Percentiles rank a stretch among this genome's conserved stretches.
phyloP scores from a whole-genome alignment of 1,139 yeast species.

The Scheffersomyces titani region DNA sequence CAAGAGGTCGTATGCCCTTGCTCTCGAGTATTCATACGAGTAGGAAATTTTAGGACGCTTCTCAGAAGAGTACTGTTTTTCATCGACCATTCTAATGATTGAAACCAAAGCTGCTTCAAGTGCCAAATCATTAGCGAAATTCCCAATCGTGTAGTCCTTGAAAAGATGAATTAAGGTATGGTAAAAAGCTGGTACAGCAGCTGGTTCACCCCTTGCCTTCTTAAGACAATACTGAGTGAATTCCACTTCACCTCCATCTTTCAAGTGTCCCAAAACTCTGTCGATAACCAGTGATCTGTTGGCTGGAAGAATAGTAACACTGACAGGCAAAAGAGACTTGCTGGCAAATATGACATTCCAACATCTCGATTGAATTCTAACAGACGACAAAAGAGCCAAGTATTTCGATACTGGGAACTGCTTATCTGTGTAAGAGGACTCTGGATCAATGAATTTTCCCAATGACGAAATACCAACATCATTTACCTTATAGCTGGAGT shows the following conservation, averaged over 20 bases:
- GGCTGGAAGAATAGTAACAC: conserved; percentile 51
- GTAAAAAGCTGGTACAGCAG: conserved; percentile 26
- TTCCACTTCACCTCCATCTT: conserved; percentile 23
- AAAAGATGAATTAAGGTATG: conserved; percentile 41
- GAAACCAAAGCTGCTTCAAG: conserved; percentile 35
- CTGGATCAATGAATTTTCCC: conserved; percentile 14
- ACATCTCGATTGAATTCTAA: conserved; percentile 49
- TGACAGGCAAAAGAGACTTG: conserved; percentile 39
- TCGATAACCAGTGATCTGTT: conserved; percentile 30
- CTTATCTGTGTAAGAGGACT: conserved; percentile 9
- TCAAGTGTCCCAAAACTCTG: conserved; percentile 29
- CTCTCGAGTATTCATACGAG: conserved; percentile 45
- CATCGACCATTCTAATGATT: conserved; percentile 37
- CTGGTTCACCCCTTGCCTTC: conserved; percentile 15
- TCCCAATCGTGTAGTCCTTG: conserved; percentile 52
- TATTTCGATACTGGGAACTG: conserved; percentile 28
- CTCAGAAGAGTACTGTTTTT: conserved; percentile 17
- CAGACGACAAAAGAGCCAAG: conserved; percentile 45
- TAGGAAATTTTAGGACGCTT: conserved; percentile 16
- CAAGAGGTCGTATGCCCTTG: conserved; percentile 51
- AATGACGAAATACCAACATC: conserved; percentile 14
- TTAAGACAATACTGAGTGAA: conserved; percentile 23
- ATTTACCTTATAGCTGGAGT: conserved; percentile 21
- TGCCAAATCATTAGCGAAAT: conserved; percentile 41
- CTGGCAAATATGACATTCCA: conserved; percentile 41